Percentiles rank a stretch among this genome's conserved stretches.
Evolutionary conservation across 495 filamentous ascomycete species (phyloP).

Genomic region (Hyaloscypha variabilis): DNA sequence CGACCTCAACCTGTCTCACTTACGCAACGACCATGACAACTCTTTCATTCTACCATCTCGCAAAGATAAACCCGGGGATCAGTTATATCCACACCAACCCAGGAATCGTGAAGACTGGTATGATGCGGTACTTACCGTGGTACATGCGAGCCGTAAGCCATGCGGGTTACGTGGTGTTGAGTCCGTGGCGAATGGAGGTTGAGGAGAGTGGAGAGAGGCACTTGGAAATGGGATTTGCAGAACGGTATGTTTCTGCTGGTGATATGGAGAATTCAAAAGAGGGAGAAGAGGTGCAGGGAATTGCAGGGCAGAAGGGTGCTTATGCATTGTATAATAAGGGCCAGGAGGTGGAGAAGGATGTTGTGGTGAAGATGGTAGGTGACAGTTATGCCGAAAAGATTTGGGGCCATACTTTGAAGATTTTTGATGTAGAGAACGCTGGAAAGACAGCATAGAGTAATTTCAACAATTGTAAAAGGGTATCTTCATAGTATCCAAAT

Average conservation of each 20-base stretch:
- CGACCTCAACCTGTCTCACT: not conserved
- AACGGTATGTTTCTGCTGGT: not conserved
- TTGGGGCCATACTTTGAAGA: not conserved
- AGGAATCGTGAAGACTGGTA: not conserved
- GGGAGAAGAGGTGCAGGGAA: not conserved
- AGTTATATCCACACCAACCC: conserved; percentile 1
- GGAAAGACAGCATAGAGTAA: not conserved
- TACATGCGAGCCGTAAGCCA: not conserved
- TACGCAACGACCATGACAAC: conserved; percentile 2
- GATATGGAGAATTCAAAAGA: not conserved
- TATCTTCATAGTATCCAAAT: too few species aligned
- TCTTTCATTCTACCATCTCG: not conserved
- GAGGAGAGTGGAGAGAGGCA: conserved; percentile 3
- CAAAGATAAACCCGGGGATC: not conserved
- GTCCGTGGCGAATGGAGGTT: not conserved
- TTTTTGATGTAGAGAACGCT: not conserved
- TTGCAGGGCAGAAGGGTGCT: not conserved
- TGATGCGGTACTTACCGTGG: not conserved
- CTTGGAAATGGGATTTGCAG: not conserved
- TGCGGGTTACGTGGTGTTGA: not conserved
- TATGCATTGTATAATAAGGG: conserved; percentile 1
- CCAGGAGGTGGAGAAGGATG: not conserved
- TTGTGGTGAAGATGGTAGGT: not conserved
- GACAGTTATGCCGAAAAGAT: not conserved
- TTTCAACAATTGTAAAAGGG: not conserved